These are phyloP conservation scores for Sanghuangporus baumii DNA, from an alignment of 1,284 basidiomycete genomes.

Conservation along the genomic window DNA sequence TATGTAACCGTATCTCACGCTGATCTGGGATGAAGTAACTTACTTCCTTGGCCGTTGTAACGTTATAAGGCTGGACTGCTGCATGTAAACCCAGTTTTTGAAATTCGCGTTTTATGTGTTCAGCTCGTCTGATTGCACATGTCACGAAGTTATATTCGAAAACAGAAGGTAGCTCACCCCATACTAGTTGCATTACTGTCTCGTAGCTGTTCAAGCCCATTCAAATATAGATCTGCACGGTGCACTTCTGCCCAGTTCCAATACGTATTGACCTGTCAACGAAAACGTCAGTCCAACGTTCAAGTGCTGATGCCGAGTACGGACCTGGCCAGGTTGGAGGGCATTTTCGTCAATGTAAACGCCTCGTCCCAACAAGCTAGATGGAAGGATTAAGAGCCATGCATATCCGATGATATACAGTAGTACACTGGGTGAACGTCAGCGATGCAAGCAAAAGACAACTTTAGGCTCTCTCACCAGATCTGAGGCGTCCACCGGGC, in stretches of 20 bases:
- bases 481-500: constrained; percentile 9
- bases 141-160: constrained; percentile 6
- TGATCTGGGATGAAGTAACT: background rate
- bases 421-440: constrained; percentile 34
- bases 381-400: constrained; percentile 74
- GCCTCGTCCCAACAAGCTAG: constrained; percentile 53
- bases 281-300: background rate
- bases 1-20: constrained; percentile 24
- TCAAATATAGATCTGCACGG: constrained; percentile 73
- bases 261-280: constrained; percentile 73
- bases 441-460: background rate
- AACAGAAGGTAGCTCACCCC: constrained; percentile 47
- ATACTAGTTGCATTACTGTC: constrained; percentile 59
- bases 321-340: constrained; percentile 81
- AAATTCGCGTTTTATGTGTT: constrained; percentile 55
- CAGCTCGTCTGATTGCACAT: constrained; percentile 49
- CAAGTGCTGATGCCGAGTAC: constrained; percentile 16
- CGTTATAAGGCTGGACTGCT: constrained; percentile 64
- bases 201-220: constrained; percentile 57
- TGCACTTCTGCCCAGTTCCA: constrained; percentile 89
- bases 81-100: constrained; percentile 63
- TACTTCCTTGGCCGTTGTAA: constrained; percentile 43
- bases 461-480: constrained; percentile 5
- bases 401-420: constrained; percentile 61
- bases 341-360: constrained; percentile 94